Percentiles rank a stretch among this genome's conserved stretches.
phyloP scores from a whole-genome alignment of 1,284 basidiomycete species.

The Malassezia japonica region DNA sequence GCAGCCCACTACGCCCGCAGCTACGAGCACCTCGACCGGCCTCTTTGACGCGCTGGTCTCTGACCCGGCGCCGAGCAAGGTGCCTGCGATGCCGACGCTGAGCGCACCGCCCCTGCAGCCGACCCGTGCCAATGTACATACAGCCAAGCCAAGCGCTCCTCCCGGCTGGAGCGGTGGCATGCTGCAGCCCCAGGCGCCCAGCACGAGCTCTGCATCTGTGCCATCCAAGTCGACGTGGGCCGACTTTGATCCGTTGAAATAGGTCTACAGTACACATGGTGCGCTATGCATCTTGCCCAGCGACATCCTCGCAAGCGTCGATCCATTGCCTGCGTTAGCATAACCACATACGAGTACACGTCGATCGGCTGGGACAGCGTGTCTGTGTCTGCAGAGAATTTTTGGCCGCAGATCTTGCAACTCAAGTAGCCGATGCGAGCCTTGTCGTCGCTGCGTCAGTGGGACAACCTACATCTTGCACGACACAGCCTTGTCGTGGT shows the following conservation, averaged over 20 bases:
- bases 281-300: conserved; percentile 36
- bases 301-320: conserved; percentile 75
- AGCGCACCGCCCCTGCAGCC: too few species aligned
- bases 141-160: too few species aligned
- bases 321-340: conserved; percentile 58
- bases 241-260: conserved; percentile 17
- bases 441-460: conserved; percentile 45
- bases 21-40: not conserved
- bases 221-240: conserved; percentile 2
- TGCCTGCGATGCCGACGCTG: too few species aligned
- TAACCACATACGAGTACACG: conserved; percentile 60
- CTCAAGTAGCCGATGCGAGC: conserved; percentile 31
- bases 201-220: not conserved
- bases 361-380: conserved; percentile 79
- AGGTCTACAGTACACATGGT: conserved; percentile 1
- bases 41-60: conserved; percentile 4
- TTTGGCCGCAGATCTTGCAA: conserved; percentile 46
- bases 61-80: not conserved
- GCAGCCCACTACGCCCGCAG: not conserved
- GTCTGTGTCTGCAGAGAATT: conserved; percentile 47
- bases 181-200: conserved; percentile 10
- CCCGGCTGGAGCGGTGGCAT: conserved; percentile 21
- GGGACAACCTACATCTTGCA: conserved; percentile 73
- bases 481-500: conserved; percentile 77
- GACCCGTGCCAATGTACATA: too few species aligned